phyloP scores from a whole-genome alignment of 805 yeast genomes.

The Candida sakaeoensis region DNA sequence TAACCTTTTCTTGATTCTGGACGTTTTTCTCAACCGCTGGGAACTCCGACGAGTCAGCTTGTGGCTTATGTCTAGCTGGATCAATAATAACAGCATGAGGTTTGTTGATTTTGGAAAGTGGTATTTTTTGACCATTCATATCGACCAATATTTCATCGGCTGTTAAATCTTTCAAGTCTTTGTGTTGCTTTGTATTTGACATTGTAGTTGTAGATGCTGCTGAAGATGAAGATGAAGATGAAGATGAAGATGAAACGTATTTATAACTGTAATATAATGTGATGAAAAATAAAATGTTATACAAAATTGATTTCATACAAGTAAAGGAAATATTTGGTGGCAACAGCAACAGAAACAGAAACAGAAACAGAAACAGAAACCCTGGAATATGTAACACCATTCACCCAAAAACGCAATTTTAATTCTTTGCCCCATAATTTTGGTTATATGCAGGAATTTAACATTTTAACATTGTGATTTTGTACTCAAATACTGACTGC shows the following conservation, averaged over 20 bases:
- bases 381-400: too few species aligned
- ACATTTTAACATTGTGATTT: too few species aligned
- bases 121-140: constrained; percentile 36
- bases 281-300: constrained; percentile 4
- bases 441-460: too few species aligned
- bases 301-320: constrained; percentile 9
- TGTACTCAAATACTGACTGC: too few species aligned
- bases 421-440: too few species aligned
- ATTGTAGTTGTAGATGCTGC: not conserved
- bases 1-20: constrained; percentile 2
- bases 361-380: too few species aligned
- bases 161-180: constrained; percentile 11
- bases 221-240: not conserved
- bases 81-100: constrained; percentile 34
- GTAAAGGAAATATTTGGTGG: not conserved
- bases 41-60: constrained; percentile 1
- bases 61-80: constrained; percentile 14
- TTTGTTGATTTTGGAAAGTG: constrained; percentile 32
- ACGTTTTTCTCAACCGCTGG: constrained; percentile 4
- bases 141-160: constrained; percentile 25
- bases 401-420: too few species aligned
- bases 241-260: not conserved
- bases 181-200: constrained; percentile 10
- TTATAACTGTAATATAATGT: constrained; percentile 6
- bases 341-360: constrained; percentile 18